phyloP scores from a whole-genome alignment of 1,284 basidiomycete genomes.

The Xerocomus nothofagi region DNA sequence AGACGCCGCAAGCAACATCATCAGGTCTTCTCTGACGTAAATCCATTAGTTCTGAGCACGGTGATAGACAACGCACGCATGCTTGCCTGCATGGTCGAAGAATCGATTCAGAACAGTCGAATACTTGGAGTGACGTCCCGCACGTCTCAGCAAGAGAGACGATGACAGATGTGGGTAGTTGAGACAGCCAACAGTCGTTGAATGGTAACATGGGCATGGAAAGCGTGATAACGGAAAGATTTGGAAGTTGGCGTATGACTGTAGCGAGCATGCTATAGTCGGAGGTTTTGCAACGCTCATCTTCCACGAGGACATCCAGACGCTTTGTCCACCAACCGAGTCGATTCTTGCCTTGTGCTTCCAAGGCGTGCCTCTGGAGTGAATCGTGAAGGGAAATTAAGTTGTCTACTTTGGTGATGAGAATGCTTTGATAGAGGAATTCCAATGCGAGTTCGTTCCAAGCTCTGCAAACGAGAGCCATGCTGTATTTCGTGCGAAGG shows the following conservation, averaged over 20 bases:
- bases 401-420: constrained; percentile 22
- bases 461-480: constrained; percentile 28
- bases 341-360: constrained; percentile 6
- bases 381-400: constrained; percentile 19
- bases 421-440: constrained; percentile 28
- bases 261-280: constrained; percentile 27
- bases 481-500: constrained; percentile 23
- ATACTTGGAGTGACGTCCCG: constrained; percentile 27
- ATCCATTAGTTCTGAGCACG: constrained; percentile 1
- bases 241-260: constrained; percentile 29
- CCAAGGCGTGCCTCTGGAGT: constrained; percentile 10
- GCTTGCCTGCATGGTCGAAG: constrained; percentile 34
- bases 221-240: constrained; percentile 27
- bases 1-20: constrained; percentile 26
- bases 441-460: constrained; percentile 26
- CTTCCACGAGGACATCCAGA: constrained; percentile 28
- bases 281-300: constrained; percentile 28
- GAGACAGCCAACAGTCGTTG: constrained; percentile 31
- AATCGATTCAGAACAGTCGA: constrained; percentile 34
- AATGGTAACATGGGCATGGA: constrained; percentile 32
- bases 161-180: constrained; percentile 27
- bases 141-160: constrained; percentile 30
- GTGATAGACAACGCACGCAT: neutral
- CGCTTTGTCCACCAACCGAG: constrained; percentile 33
- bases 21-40: constrained; percentile 30